Evolutionary conservation across 2,329 filamentous ascomycete species (phyloP).

Genomic region (Colletotrichum sojae): DNA sequence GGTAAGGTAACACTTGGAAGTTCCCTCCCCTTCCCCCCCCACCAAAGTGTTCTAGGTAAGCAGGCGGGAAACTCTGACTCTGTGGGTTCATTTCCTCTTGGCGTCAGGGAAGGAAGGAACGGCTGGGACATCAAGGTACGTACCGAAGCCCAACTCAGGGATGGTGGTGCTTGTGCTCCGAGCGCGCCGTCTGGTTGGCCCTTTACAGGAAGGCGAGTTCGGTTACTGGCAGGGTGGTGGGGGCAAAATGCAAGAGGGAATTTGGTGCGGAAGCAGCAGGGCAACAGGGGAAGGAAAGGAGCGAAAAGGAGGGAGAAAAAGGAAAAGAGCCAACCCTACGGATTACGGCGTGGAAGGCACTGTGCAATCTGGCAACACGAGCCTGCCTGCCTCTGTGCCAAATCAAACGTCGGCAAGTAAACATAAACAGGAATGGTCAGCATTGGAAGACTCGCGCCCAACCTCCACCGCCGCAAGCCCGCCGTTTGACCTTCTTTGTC

Average conservation of each 20-base stretch:
- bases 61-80: conserved; percentile 17
- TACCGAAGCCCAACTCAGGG: conserved; percentile 5
- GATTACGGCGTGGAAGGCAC: not conserved
- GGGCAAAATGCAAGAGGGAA: not conserved
- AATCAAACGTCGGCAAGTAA: no score
- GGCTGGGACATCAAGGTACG: not conserved
- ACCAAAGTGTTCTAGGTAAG: conserved; percentile 18
- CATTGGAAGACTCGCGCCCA: no score
- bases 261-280: no score
- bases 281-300: not conserved
- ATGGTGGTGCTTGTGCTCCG: conserved; percentile 14
- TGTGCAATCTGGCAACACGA: conserved; percentile 20
- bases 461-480: not conserved
- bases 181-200: conserved; percentile 14
- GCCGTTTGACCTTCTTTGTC: not conserved
- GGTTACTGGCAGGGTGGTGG: conserved; percentile 1
- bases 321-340: not conserved
- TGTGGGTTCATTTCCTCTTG: conserved; percentile 3
- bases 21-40: not conserved
- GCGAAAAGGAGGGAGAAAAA: not conserved
- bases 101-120: conserved; percentile 3
- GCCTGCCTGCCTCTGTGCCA: no score
- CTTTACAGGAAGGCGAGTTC: not conserved
- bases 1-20: no score
- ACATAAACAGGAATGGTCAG: no score